phyloP scores from a whole-genome alignment of 2,329 filamentous ascomycete species.

The Scedosporium minutisporum region DNA sequence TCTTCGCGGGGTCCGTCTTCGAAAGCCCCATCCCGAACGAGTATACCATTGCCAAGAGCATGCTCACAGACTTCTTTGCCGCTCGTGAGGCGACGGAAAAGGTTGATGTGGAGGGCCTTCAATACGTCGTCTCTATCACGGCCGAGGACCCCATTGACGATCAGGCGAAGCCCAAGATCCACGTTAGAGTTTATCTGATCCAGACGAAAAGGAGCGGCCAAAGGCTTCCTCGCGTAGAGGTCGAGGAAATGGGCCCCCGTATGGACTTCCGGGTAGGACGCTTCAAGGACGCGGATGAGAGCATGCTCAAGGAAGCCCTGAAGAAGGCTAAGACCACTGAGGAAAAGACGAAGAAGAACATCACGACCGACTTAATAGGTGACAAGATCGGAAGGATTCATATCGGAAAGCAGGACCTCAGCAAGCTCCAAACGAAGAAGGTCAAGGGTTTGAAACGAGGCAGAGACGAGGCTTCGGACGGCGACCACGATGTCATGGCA shows the following conservation, averaged over 20 bases:
- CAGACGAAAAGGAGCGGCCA: slow-evolving; percentile 79
- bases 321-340: slow-evolving; percentile 68
- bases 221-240: slow-evolving; percentile 78
- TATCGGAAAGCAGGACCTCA: slow-evolving; percentile 79
- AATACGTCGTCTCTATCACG: slow-evolving; percentile 76
- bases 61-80: slow-evolving; percentile 86
- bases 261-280: slow-evolving; percentile 87
- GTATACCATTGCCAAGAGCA: slow-evolving; percentile 77
- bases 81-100: slow-evolving; percentile 64
- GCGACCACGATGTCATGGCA: slow-evolving; percentile 33
- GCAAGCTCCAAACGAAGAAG: slow-evolving; percentile 85
- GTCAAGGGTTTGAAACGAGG: slow-evolving; percentile 97
- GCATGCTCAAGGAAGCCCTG: slow-evolving; percentile 80
- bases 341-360: slow-evolving; percentile 90
- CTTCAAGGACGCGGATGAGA: slow-evolving; percentile 65
- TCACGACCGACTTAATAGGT: slow-evolving; percentile 80
- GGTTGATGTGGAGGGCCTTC: slow-evolving; percentile 89
- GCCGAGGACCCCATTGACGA: slow-evolving; percentile 53
- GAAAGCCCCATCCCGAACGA: slow-evolving; percentile 70
- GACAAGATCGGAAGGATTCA: slow-evolving; percentile 96
- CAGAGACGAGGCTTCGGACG: slow-evolving; percentile 37
- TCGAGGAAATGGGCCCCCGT: slow-evolving; percentile 90
- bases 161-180: slow-evolving; percentile 43
- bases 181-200: slow-evolving; percentile 76
- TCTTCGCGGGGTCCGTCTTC: slow-evolving; percentile 84